Conservation (phyloP, 108 stramenopile species). For the Skeletonema costatum region DNA sequence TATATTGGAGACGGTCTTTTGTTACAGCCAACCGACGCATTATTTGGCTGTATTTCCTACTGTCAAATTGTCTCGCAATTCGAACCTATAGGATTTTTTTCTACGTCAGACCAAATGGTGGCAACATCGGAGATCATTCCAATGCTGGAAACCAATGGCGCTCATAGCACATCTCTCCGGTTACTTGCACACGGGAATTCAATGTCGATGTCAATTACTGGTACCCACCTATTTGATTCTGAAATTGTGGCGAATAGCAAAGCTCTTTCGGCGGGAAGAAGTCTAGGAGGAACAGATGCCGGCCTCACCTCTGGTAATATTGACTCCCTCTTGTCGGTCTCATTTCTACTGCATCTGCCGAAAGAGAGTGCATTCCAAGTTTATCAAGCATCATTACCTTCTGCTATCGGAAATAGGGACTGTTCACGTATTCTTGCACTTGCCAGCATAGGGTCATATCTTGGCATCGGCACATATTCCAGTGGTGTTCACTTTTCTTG, state of each 20-base stretch:
- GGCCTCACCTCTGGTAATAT: conserved; percentile 76
- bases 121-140: conserved; percentile 45
- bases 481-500: conserved; percentile 50
- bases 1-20: conserved; percentile 88
- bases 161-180: conserved; percentile 64
- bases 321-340: conserved; percentile 68
- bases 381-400: conserved; percentile 76
- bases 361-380: conserved; percentile 78
- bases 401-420: conserved; percentile 76
- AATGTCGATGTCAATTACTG: conserved; percentile 22
- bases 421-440: conserved; percentile 63
- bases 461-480: conserved; percentile 43
- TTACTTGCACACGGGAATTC: conserved; percentile 47
- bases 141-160: conserved; percentile 59
- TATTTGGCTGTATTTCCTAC: conserved; percentile 48
- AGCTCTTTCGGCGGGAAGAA: conserved; percentile 61
- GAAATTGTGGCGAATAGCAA: conserved; percentile 13
- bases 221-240: background rate
- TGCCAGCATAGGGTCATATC: conserved; percentile 69
- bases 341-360: conserved; percentile 65
- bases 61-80: conserved; percentile 52
- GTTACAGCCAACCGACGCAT: conserved; percentile 63
- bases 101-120: conserved; percentile 6
- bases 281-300: conserved; percentile 72
- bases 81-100: conserved; percentile 10